Evolutionary conservation across 1,139 yeast species (phyloP), one percentile per base, ranked within the genome.

Genomic region (Magnusiomyces ingens): DNA sequence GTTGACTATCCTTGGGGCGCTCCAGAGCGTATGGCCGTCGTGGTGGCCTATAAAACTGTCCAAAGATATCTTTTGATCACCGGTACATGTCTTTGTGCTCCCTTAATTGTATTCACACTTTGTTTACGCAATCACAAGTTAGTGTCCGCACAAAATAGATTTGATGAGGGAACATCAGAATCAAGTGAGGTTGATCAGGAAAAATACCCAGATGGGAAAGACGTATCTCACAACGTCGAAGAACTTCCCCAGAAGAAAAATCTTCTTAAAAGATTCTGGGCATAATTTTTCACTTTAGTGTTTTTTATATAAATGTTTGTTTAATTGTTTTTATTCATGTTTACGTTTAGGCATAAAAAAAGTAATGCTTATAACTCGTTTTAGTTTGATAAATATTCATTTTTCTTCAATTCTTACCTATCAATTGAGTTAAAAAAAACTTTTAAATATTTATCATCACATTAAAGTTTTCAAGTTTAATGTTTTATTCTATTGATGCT

Each of bases 211-310:
- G 70, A 61, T 0, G 88, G 80, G 58, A 79, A 82, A 0, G 96
- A 96, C 17, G 90, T 69, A 55, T 91, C 73, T 55, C 82, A 77
- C 68, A 80, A 85, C 55, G 90, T 70, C 0, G 95, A 79, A 0
- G 96, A 88, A 63, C 8, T 26, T 26, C 8, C 32, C 32, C 32
- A 4, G 8, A 26, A 26, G 32, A 26, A 26, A 26, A 26, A 26
- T 26, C 4, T 26, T 8, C 32, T 26, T 26, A 26, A 26, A 26
- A 26, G 32, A 8, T 26, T 26, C 8, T 26, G 32, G 32, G 32
- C 32, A 26, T 26, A 26, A 26, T 5, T 26, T 26, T 26, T 4
- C 32, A 26, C 32, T 5, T 26, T 26, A 26, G 32, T 26, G 32
- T 26, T 26, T 26, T 26, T 26, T 8, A 26, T 26, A 26, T 26